These are phyloP conservation scores for Fusarium chaquense DNA, from an alignment of 2,329 filamentous ascomycete genomes.

Conservation along the genomic window DNA sequence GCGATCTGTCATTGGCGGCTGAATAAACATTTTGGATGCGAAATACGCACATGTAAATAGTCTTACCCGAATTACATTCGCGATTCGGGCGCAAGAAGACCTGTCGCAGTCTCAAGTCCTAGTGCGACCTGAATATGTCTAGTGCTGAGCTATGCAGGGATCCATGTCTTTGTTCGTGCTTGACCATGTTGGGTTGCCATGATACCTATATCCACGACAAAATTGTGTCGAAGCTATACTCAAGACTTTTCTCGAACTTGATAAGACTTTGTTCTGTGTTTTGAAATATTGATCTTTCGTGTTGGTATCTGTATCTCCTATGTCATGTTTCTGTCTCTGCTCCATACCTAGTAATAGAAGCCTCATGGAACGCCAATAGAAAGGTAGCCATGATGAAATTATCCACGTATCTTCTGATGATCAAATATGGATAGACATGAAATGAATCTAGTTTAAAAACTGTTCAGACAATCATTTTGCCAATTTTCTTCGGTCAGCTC, in stretches of 20 bases:
- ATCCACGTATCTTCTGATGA: neutral
- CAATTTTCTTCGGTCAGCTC: neutral
- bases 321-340: neutral
- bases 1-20: neutral
- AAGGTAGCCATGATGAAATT: constrained; percentile 20
- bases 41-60: neutral
- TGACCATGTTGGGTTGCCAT: neutral
- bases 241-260: neutral
- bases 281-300: neutral
- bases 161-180: neutral
- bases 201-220: neutral
- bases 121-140: neutral
- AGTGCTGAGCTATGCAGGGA: neutral
- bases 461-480: neutral
- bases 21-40: neutral
- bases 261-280: neutral
- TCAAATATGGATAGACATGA: neutral
- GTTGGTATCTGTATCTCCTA: neutral
- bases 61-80: neutral
- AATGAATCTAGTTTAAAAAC: too few relatives aligned
- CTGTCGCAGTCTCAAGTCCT: neutral
- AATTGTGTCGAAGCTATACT: too few relatives aligned
- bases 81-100: neutral
- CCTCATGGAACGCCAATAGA: neutral
- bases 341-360: neutral